Percentiles rank a stretch among this genome's conserved stretches.
Evolutionary conservation across 2,329 filamentous ascomycete genomes (phyloP).

Genomic region (Beauveria caledonica): DNA sequence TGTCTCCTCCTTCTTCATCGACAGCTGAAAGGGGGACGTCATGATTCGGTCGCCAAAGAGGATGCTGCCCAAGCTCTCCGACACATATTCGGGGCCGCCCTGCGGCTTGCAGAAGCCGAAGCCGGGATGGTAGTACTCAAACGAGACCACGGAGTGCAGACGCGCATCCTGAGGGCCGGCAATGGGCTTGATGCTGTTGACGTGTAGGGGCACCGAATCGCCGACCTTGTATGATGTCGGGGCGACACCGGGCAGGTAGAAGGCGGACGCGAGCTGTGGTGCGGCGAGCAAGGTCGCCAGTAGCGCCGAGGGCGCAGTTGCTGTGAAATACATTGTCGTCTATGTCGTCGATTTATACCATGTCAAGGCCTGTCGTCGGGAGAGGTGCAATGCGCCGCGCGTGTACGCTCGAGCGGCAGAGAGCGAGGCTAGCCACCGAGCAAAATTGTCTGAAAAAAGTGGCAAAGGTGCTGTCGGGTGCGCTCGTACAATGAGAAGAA

Average conservation of each 20-base stretch:
- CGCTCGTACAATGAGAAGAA: background rate
- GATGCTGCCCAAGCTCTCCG: conserved; percentile 83
- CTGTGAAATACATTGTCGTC: conserved; percentile 36
- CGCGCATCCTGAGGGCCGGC: conserved; percentile 69
- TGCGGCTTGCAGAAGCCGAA: conserved; percentile 85
- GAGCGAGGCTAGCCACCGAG: background rate
- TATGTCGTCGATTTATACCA: conserved; percentile 18
- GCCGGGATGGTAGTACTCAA: conserved; percentile 85
- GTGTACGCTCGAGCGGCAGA: background rate
- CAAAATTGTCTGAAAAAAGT: background rate
- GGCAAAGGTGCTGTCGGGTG: background rate
- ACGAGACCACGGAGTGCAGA: conserved; percentile 86
- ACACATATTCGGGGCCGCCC: conserved; percentile 67
- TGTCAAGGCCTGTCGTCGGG: conserved; percentile 16
- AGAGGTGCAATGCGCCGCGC: conserved; percentile 2
- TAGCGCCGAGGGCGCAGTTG: conserved; percentile 41
- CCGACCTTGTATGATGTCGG: conserved; percentile 82
- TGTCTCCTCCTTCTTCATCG: conserved; percentile 78
- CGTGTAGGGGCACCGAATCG: conserved; percentile 76
- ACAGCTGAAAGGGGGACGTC: conserved; percentile 86
- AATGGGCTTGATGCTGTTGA: conserved; percentile 87
- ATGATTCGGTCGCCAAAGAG: conserved; percentile 95
- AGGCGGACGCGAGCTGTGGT: conserved; percentile 57
- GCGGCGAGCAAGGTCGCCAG: conserved; percentile 41
- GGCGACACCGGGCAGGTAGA: conserved; percentile 94